Evolutionary conservation across 768 basidiomycete genomes (phyloP).

Genomic region (Symmetrospora coprosmae): DNA sequence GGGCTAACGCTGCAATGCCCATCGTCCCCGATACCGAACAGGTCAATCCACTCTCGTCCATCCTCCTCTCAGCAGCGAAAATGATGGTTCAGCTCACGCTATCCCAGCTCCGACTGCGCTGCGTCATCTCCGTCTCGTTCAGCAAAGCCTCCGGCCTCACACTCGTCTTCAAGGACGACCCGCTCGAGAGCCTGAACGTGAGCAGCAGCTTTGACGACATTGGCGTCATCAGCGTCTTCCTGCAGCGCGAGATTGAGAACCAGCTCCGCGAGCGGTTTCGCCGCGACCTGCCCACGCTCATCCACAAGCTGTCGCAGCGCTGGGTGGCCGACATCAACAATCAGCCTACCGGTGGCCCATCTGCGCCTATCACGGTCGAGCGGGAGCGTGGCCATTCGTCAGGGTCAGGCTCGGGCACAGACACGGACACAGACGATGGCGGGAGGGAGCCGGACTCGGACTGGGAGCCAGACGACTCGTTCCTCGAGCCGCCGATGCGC

Average conservation of each 20-base stretch:
- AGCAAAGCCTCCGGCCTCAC: conserved; percentile 97
- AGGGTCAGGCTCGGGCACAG: neutral
- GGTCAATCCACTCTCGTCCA: conserved; percentile 63
- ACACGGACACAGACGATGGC: conserved; percentile 6
- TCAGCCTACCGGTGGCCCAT: neutral
- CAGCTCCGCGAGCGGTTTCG: conserved; percentile 96
- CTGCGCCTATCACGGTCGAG: conserved; percentile 1
- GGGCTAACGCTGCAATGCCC: no score
- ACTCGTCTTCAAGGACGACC: conserved; percentile 98
- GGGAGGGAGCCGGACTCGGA: no score
- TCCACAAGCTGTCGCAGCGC: conserved; percentile 57
- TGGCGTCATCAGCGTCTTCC: conserved; percentile 91
- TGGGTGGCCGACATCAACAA: conserved; percentile 17
- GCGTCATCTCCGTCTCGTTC: conserved; percentile 93
- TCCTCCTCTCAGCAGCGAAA: conserved; percentile 86
- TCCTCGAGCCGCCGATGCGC: no score
- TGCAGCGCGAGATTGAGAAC: conserved; percentile 91
- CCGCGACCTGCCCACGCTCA: conserved; percentile 90
- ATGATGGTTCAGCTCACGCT: conserved; percentile 90
- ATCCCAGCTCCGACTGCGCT: conserved; percentile 82
- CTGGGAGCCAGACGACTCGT: no score
- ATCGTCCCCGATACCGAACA: no score
- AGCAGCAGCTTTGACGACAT: conserved; percentile 96
- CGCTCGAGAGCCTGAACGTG: conserved; percentile 92
- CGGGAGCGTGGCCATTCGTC: neutral